A percentile compares a stretch with the other conserved stretches of the same genome.
Conservation (phyloP, 768 basidiomycete species). For the Calocera viscosa region DNA sequence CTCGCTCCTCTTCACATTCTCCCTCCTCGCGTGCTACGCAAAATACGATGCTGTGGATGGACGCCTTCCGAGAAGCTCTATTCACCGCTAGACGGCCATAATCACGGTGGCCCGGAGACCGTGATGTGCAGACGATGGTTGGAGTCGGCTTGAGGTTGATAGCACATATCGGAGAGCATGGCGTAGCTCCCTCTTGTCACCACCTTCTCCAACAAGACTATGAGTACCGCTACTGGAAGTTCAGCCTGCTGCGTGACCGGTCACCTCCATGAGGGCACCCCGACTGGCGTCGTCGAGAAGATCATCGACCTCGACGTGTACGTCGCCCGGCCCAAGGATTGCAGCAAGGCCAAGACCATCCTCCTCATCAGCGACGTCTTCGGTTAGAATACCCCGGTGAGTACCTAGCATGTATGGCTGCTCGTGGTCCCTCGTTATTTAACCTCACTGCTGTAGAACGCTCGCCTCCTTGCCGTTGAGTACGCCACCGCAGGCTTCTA, state of each 20-base stretch:
- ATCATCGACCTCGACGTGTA: conserved; percentile 28
- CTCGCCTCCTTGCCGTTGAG: conserved; percentile 24
- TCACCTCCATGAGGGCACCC: conserved; percentile 26
- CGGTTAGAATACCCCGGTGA: conserved; percentile 23
- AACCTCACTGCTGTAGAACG: not conserved
- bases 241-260: conserved; percentile 9
- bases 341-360: conserved; percentile 23
- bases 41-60: too few relatives aligned
- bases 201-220: too few relatives aligned
- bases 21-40: too few relatives aligned
- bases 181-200: too few relatives aligned
- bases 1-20: too few relatives aligned
- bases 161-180: too few relatives aligned
- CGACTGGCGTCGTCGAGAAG: conserved; percentile 22
- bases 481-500: conserved; percentile 28
- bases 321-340: conserved; percentile 22
- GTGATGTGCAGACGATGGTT: too few relatives aligned
- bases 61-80: too few relatives aligned
- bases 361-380: conserved; percentile 30
- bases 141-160: too few relatives aligned
- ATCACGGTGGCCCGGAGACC: too few relatives aligned
- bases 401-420: conserved; percentile 14
- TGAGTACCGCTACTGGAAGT: not conserved
- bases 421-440: not conserved
- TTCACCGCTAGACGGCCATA: too few relatives aligned